Conservation (phyloP, 345 rosid genomes). For the Dimocarpus longan region DNA sequence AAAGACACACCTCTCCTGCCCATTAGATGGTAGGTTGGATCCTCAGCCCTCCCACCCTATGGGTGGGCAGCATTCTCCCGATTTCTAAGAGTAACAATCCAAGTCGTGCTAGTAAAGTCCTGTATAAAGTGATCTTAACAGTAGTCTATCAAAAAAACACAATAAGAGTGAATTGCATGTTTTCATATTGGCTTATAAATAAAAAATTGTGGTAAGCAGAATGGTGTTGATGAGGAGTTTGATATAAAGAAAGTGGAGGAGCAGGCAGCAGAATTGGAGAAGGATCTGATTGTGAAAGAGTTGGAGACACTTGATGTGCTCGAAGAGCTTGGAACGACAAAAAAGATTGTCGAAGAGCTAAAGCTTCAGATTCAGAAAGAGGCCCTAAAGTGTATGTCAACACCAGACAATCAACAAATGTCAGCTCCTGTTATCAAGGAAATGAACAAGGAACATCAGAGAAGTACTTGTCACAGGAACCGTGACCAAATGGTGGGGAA, state of each 20-base stretch:
- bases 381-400: constrained; percentile 62
- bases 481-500: constrained; percentile 33
- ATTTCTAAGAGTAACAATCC: too few species aligned
- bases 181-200: too few species aligned
- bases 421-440: constrained; percentile 54
- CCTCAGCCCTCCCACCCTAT: too few species aligned
- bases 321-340: constrained; percentile 86
- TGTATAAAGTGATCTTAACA: too few species aligned
- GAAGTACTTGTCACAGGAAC: background rate
- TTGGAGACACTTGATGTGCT: constrained; percentile 88
- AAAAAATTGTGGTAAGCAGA: constrained; percentile 26
- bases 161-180: too few species aligned
- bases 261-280: constrained; percentile 83
- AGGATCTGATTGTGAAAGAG: constrained; percentile 92
- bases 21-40: too few species aligned
- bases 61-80: too few species aligned
- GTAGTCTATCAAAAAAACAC: too few species aligned
- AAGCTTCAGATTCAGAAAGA: constrained; percentile 87
- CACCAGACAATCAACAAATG: constrained; percentile 45
- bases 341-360: constrained; percentile 80
- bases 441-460: constrained; percentile 53
- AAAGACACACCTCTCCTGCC: too few species aligned
- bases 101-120: too few species aligned
- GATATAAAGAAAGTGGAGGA: constrained; percentile 93
- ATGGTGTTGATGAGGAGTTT: constrained; percentile 61